Base-by-base conservation (phyloP, 2,329 filamentous ascomycete species). In the Ceratocystis huliohia region DNA sequence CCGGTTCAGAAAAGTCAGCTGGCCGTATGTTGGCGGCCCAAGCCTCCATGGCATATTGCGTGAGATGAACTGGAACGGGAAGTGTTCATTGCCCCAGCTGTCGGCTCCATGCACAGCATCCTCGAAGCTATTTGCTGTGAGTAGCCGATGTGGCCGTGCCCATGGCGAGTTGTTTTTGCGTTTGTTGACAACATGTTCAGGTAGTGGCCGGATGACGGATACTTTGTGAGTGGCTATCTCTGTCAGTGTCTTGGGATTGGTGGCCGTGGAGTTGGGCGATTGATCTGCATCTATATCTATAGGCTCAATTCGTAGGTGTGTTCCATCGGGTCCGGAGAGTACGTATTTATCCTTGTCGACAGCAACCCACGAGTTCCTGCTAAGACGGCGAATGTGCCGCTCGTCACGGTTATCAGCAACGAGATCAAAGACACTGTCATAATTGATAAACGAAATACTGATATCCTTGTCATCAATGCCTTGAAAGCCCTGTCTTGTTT, bases 371-470 rank as follows among this genome's bases (percentile, higher is more conserved):
- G 90, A 81, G 73, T 89, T 79, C 15, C 80, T 80, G 73, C 91
- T 96, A 22, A 95, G 78, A 17, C 82, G 78, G 57, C 90, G 85
- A 68, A 97, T 91, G 72, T 92, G 87, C 57, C 81, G 80, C 72
- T 97, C 93, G 33, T 84, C 84, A 2, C 86, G 88, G 0, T 86
- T 87, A 73, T 97, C 93, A 57, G 87, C 82, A 45, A 99, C 87
- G 15, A 99, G 82, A 72, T 97, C 94, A 70, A 91, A 87, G n/a
- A 99, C 86, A 1, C 88, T 93, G 67, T 89, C 88, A 74, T 97
- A 99, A 71, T 96, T 90, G 6, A 89, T 93, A 72, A 97, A 96
- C 0, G 84, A 88, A 37, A 96, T 78, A 22, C 80, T 44, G 5
- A 66, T 45, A n/a, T 56, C 20, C 10, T 45, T 10, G 61, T 62